Evolutionary conservation across 2,329 filamentous ascomycete genomes (phyloP).

Genomic region (Alternaria incomplexa): DNA sequence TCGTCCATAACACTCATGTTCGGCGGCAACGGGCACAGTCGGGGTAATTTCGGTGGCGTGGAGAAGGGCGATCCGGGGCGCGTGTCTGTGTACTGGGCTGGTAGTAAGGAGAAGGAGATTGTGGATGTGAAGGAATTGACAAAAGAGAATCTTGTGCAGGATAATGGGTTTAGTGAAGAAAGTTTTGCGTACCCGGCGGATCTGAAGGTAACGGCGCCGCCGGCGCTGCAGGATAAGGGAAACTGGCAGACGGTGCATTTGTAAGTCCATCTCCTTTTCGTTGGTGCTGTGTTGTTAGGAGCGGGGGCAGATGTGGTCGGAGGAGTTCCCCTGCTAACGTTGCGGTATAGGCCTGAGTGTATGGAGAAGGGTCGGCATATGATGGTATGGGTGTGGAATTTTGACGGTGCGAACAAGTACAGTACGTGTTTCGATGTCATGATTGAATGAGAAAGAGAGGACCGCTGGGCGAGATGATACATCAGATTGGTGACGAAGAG

Average conservation of each 20-base stretch:
- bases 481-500: background rate
- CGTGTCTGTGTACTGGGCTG: conserved; percentile 24
- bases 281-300: background rate
- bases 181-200: conserved; percentile 29
- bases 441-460: conserved; percentile 12
- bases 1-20: conserved; percentile 29
- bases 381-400: conserved; percentile 38
- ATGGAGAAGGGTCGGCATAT: conserved; percentile 36
- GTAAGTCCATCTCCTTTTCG: conserved; percentile 6
- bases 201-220: conserved; percentile 18
- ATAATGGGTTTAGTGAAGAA: conserved; percentile 30
- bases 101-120: conserved; percentile 27
- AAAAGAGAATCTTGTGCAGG: conserved; percentile 20
- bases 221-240: conserved; percentile 33
- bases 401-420: conserved; percentile 21
- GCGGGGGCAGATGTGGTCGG: background rate
- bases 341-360: conserved; percentile 18
- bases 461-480: background rate
- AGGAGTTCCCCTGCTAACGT: background rate
- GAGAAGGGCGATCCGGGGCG: conserved; percentile 23
- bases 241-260: conserved; percentile 33
- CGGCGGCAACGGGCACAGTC: conserved; percentile 34
- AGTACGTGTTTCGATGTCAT: conserved; percentile 36
- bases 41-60: conserved; percentile 35
- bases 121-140: conserved; percentile 28